Evolutionary conservation across 768 basidiomycete genomes (phyloP), one percentile per base, ranked within the genome.

Genomic region (Neoboletus brunneissimus): DNA sequence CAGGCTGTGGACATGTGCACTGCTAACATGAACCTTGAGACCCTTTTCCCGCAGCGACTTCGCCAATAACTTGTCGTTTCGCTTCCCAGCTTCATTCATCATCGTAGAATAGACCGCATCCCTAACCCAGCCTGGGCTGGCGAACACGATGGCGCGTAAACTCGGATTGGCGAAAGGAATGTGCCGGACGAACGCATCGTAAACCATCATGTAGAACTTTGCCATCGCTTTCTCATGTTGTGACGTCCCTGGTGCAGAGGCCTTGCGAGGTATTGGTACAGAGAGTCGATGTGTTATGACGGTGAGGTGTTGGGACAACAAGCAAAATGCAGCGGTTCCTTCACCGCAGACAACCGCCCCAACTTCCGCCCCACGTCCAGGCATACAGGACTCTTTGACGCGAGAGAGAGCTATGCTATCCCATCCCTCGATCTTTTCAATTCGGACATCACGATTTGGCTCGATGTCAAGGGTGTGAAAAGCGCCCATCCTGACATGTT

Each of bases 301-400:
- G 2, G 97, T 99, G 88, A 98, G 95, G 72, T 98, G 95, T 64
- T 98, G 88, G 2, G 95, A 98, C 15, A 99, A 79, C 31, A 99
- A 74, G 72, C 97, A 98, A 70, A 99, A 90, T 11, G 92, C 88
- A 1, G 97, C 97, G 2, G 84, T 87, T 20, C 97, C 97, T 78
- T 99, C 97, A 34, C 97, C 96, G 61, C 91, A 93, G 5, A 99
- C 92, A 23, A 99, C 81, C 0, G 97, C 97, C 15, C 91, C 97
- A 5, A 99, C 88, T 66, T 99, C 97, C 5, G 97, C 97, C 0
- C 97, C 96, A 62, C 89, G 79, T 25, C 96, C 97, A n/a, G 94
- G 94, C 38, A 91, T 77, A 53, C 92, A 94, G 22, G 94, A 83
- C 59, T 98, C 97, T 50, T 90, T 79, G 0, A 99, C 83, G 20